Percentiles rank a stretch among this genome's conserved stretches.
Conservation (phyloP, 495 filamentous ascomycete species). For the Aspergillus sclerotioniger region DNA sequence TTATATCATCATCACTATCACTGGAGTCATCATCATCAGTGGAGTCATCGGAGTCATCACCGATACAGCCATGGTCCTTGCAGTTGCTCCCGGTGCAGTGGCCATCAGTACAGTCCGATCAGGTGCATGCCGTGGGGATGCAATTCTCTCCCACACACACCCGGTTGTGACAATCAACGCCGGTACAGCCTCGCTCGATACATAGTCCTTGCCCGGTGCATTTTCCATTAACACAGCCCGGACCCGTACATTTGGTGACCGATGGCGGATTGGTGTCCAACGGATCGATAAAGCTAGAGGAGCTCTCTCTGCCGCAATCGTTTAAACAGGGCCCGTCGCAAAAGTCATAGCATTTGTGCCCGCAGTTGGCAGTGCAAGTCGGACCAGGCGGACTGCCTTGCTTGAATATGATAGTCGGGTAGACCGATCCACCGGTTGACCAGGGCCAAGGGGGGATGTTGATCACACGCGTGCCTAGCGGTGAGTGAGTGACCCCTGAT, state of each 20-base stretch:
- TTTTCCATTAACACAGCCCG: conserved; percentile 8
- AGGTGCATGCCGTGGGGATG: neutral
- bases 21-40: conserved; percentile 2
- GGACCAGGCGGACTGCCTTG: conserved; percentile 9
- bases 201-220: neutral
- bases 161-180: conserved; percentile 5
- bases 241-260: conserved; percentile 2
- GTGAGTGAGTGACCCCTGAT: too few species aligned
- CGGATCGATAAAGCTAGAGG: conserved; percentile 4
- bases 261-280: conserved; percentile 1
- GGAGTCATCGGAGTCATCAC: neutral
- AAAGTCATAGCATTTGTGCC: conserved; percentile 8
- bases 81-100: neutral
- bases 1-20: neutral
- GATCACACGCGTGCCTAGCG: too few species aligned
- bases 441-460: conserved; percentile 13
- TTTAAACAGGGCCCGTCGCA: conserved; percentile 6
- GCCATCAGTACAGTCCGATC: conserved; percentile 4
- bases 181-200: conserved; percentile 5
- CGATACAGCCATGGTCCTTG: conserved; percentile 4
- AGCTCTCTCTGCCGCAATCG: conserved; percentile 1
- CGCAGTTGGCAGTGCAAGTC: conserved; percentile 11
- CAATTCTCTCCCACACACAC: conserved; percentile 3
- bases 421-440: neutral
- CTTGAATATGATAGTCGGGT: conserved; percentile 1